Evolutionary conservation across 352 stramenopile genomes (phyloP).

Genomic region (Peronospora tabacina): DNA sequence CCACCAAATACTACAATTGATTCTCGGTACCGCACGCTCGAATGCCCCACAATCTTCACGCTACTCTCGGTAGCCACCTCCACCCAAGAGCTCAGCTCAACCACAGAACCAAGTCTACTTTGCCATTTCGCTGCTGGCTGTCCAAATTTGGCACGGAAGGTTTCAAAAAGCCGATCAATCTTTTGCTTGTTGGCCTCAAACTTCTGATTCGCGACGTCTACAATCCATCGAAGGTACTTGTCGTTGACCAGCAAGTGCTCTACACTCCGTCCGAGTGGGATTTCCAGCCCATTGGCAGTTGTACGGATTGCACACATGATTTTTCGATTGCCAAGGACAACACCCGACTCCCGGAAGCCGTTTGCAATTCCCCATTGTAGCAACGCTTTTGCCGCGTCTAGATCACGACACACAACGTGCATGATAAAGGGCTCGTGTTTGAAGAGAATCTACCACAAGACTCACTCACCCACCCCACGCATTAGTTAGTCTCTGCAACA

Average conservation of each 20-base stretch:
- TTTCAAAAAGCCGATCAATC: conserved; percentile 57
- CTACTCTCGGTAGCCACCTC: conserved; percentile 16
- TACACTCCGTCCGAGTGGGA: conserved; percentile 56
- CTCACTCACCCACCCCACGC: too few relatives aligned
- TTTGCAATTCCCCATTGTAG: conserved; percentile 74
- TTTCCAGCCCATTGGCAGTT: conserved; percentile 79
- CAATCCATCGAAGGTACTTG: conserved; percentile 63
- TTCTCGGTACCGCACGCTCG: conserved; percentile 38
- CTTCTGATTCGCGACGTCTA: conserved; percentile 80
- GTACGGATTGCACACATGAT: conserved; percentile 89
- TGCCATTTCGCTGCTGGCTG: conserved; percentile 2
- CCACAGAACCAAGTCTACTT: not conserved
- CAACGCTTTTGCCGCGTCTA: conserved; percentile 69
- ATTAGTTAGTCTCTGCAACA: not conserved
- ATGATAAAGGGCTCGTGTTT: conserved; percentile 91
- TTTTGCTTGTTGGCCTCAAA: conserved; percentile 71
- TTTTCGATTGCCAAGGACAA: conserved; percentile 83
- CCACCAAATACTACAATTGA: conserved; percentile 62
- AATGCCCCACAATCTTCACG: conserved; percentile 60
- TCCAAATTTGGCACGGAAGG: conserved; percentile 47
- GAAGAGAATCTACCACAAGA: conserved; percentile 53
- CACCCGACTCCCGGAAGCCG: conserved; percentile 86
- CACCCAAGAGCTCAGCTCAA: conserved; percentile 22
- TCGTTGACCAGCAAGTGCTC: conserved; percentile 56
- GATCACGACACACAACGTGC: conserved; percentile 82